Evolutionary conservation across 108 stramenopile genomes (phyloP).

Genomic region (Nannochloropsis gaditana): DNA sequence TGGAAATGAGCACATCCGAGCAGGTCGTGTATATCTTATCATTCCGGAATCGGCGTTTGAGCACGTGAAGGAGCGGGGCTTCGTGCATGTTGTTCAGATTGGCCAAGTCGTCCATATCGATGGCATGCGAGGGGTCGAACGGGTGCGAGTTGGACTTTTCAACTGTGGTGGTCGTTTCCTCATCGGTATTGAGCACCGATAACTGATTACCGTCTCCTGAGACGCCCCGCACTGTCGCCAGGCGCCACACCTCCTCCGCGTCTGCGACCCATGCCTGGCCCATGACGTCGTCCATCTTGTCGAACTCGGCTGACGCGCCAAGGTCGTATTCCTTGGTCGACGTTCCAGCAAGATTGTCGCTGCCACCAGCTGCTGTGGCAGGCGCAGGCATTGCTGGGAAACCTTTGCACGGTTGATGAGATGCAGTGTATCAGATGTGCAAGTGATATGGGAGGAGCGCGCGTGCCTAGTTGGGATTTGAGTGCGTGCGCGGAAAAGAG

Average conservation of each 20-base stretch:
- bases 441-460: too few relatives aligned
- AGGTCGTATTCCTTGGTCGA: not conserved
- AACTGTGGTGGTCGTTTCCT: conserved; percentile 18
- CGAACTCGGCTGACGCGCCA: not conserved
- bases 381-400: not conserved
- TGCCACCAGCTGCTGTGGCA: conserved; percentile 14
- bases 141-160: conserved; percentile 32
- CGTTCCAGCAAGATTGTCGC: not conserved
- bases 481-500: too few relatives aligned
- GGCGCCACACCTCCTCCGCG: conserved; percentile 25
- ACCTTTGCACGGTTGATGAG: too few relatives aligned
- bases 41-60: conserved; percentile 53
- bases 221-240: conserved; percentile 23
- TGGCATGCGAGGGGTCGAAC: conserved; percentile 55
- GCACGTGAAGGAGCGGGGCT: conserved; percentile 58
- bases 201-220: conserved; percentile 26
- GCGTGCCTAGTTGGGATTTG: too few relatives aligned
- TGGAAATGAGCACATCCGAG: conserved; percentile 95
- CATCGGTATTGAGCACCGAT: conserved; percentile 20
- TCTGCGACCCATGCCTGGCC: conserved; percentile 32
- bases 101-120: conserved; percentile 56
- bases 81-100: conserved; percentile 62
- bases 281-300: conserved; percentile 18
- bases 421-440: too few relatives aligned
- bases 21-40: conserved; percentile 95